Percentiles rank a stretch among this genome's conserved stretches.
Evolutionary conservation across 331 rosid genomes (phyloP).

Genomic region (Telfairia occidentalis): DNA sequence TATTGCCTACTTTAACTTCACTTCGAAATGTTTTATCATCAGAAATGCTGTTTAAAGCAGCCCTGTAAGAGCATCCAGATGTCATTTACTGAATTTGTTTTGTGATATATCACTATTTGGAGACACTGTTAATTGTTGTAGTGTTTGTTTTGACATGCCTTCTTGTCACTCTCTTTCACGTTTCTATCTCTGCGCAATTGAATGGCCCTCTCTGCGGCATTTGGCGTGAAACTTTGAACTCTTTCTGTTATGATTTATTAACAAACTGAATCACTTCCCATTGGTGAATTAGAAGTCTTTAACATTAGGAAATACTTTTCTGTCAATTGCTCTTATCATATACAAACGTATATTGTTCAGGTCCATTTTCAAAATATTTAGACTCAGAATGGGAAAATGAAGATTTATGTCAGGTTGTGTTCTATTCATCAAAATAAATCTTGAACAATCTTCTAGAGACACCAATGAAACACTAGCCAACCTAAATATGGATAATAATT

Average conservation of each 20-base stretch:
- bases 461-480: slow-evolving; percentile 13
- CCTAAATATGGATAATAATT: slow-evolving; percentile 11
- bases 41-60: background rate
- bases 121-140: background rate
- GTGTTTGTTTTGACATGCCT: background rate
- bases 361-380: background rate
- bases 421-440: slow-evolving; percentile 31
- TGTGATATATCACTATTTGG: background rate
- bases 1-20: background rate
- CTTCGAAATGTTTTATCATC: background rate
- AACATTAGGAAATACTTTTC: background rate
- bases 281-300: background rate
- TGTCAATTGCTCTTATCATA: background rate
- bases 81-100: background rate
- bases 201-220: background rate
- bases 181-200: background rate
- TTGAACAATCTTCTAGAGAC: slow-evolving; percentile 31
- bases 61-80: background rate
- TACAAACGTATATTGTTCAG: background rate
- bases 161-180: background rate
- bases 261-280: background rate
- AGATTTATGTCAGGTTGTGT: background rate
- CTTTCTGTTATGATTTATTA: background rate
- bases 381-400: background rate
- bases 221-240: background rate